Evolutionary conservation across 305 asterid species (phyloP).

Genomic region (Fraxinus sp.): DNA sequence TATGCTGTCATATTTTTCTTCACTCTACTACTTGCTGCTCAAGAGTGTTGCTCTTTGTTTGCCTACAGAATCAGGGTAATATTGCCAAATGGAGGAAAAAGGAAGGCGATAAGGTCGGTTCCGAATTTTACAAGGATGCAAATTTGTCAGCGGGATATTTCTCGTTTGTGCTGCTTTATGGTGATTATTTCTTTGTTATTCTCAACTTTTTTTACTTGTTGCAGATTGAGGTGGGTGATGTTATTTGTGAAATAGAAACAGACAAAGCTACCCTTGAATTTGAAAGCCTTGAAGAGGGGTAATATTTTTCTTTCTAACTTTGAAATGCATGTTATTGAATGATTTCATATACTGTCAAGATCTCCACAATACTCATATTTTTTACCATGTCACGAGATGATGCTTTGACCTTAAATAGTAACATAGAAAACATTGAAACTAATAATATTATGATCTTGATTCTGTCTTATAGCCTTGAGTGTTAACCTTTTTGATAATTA

Average conservation of each 20-base stretch:
- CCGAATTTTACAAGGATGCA: constrained; percentile 14
- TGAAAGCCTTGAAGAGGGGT: constrained; percentile 99
- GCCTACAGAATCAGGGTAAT: constrained; percentile 87
- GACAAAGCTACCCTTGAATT: constrained; percentile 94
- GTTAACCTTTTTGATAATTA: neutral
- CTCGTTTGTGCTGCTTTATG: constrained; percentile 11
- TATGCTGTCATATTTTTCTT: constrained; percentile 18
- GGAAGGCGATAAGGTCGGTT: constrained; percentile 93
- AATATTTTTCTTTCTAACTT: constrained; percentile 30
- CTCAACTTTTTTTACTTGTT: constrained; percentile 31
- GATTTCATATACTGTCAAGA: constrained; percentile 17
- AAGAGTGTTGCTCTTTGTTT: constrained; percentile 24
- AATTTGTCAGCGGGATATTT: constrained; percentile 21
- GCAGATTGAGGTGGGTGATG: constrained; percentile 94
- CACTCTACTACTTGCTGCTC: constrained; percentile 21
- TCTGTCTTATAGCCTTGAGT: neutral
- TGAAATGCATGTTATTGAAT: constrained; percentile 23
- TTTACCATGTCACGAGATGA: neutral
- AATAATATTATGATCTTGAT: constrained; percentile 5
- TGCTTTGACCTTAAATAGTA: constrained; percentile 17
- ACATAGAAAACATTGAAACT: neutral
- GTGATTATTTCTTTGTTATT: constrained; percentile 22
- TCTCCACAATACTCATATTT: constrained; percentile 16
- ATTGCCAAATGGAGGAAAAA: constrained; percentile 79
- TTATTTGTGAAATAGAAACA: constrained; percentile 96